A percentile compares a stretch with the other conserved stretches of the same genome.
These are phyloP conservation scores for Myriosclerotinia curreyana DNA, from an alignment of 2,329 filamentous ascomycete genomes.

Conservation along the genomic window DNA sequence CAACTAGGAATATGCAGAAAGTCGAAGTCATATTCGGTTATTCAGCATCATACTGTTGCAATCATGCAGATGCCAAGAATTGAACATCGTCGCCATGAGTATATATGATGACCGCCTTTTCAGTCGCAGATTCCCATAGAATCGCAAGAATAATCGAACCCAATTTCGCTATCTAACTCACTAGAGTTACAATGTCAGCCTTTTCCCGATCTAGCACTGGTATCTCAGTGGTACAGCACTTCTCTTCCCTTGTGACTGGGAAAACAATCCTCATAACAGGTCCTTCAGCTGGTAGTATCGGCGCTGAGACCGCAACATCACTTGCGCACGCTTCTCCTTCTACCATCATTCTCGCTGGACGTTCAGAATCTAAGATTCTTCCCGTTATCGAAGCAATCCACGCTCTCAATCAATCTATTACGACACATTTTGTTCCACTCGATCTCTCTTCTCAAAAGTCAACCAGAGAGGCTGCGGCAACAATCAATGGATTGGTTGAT, in stretches of 20 bases:
- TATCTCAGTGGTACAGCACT: slow-evolving; percentile 2
- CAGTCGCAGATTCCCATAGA: not conserved
- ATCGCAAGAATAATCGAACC: not conserved
- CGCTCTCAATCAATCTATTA: slow-evolving; percentile 23
- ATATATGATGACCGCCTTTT: not conserved
- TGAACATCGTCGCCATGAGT: not conserved
- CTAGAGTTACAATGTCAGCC: not conserved
- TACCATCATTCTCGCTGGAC: slow-evolving; percentile 27
- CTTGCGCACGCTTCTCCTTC: slow-evolving; percentile 31
- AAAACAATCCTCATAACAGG: slow-evolving; percentile 28
- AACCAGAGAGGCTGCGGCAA: slow-evolving; percentile 21
- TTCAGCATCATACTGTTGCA: not conserved
- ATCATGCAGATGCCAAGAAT: slow-evolving; percentile 14
- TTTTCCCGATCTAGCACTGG: slow-evolving; percentile 8
- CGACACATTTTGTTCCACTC: slow-evolving; percentile 23
- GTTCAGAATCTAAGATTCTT: slow-evolving; percentile 28
- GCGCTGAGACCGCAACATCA: slow-evolving; percentile 27
- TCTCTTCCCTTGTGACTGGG: not conserved
- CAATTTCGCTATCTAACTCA: not conserved
- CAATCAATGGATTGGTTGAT: slow-evolving; percentile 40
- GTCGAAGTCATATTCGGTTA: not conserved
- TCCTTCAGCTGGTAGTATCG: slow-evolving; percentile 26
- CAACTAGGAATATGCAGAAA: not conserved
- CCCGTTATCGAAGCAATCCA: slow-evolving; percentile 28
- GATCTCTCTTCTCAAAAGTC: slow-evolving; percentile 43